A percentile compares a stretch with the other conserved stretches of the same genome.
Conservation (phyloP, 805 yeast genomes). For the Ogataea corticis region DNA sequence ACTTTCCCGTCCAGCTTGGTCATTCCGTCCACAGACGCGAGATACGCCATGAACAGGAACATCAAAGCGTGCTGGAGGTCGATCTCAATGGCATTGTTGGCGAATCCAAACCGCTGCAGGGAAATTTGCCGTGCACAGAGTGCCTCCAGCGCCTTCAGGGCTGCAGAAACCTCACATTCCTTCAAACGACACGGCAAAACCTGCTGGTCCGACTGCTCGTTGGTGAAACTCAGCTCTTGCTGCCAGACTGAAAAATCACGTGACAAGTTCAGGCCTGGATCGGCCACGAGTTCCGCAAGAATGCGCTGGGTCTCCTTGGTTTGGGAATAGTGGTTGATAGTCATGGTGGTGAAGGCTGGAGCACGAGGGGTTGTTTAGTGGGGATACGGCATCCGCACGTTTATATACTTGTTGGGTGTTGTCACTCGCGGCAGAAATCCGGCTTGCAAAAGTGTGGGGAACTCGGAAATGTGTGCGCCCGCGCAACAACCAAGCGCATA, state of each 20-base stretch:
- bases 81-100: constrained; percentile 12
- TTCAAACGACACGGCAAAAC: constrained; percentile 26
- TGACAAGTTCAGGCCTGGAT: constrained; percentile 17
- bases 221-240: constrained; percentile 10
- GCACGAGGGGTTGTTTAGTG: too few relatives aligned
- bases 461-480: background rate
- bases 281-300: constrained; percentile 9
- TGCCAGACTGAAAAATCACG: constrained; percentile 15
- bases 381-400: background rate
- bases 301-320: constrained; percentile 13
- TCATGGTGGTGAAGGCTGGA: constrained; percentile 12
- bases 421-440: background rate
- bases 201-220: constrained; percentile 20
- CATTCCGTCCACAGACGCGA: constrained; percentile 33
- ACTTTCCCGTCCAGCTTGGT: constrained; percentile 29
- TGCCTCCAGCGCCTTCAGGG: constrained; percentile 25
- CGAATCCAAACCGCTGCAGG: constrained; percentile 14
- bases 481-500: too few relatives aligned
- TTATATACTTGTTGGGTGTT: background rate
- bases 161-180: constrained; percentile 27
- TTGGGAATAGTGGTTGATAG: constrained; percentile 15
- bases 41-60: constrained; percentile 35
- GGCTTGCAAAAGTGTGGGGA: background rate
- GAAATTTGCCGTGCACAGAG: constrained; percentile 19
- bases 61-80: constrained; percentile 33